Conservation (phyloP, 257 asterid species). For the Cinchona pubescens region DNA sequence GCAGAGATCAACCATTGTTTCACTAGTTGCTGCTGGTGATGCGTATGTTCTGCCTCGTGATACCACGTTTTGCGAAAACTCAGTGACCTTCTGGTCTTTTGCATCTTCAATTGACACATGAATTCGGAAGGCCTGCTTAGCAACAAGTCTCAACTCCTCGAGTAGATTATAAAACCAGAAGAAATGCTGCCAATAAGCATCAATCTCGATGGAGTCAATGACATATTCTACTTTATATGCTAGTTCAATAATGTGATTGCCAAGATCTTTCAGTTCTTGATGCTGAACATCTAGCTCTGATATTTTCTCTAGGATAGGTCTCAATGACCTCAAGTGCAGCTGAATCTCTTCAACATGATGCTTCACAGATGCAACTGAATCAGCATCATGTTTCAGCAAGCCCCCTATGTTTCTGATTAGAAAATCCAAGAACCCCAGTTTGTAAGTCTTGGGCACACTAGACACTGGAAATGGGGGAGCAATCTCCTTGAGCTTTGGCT, state of each 20-base stretch:
- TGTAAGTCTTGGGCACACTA: slow-evolving; percentile 1
- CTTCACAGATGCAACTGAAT: neutral
- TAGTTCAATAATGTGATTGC: neutral
- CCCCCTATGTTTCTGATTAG: neutral
- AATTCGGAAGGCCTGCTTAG: neutral
- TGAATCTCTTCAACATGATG: neutral
- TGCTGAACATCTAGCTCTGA: neutral
- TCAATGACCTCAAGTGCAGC: neutral
- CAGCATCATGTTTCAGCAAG: neutral
- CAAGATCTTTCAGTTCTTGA: neutral
- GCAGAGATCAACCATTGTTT: neutral
- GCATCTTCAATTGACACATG: neutral
- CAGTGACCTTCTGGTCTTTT: neutral
- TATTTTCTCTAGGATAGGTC: neutral
- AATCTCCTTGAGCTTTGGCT: neutral
- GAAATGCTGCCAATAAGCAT: neutral
- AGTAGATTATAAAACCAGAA: neutral
- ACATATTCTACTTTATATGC: slow-evolving; percentile 9
- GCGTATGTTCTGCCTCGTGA: neutral
- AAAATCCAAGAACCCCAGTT: neutral
- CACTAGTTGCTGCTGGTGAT: neutral
- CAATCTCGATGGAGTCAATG: neutral
- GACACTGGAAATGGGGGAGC: neutral
- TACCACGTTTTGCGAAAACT: neutral
- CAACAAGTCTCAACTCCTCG: neutral